Evolutionary conservation across 352 stramenopile genomes (phyloP), one percentile per base, ranked within the genome.

Genomic region (Phytophthora ohioensis): DNA sequence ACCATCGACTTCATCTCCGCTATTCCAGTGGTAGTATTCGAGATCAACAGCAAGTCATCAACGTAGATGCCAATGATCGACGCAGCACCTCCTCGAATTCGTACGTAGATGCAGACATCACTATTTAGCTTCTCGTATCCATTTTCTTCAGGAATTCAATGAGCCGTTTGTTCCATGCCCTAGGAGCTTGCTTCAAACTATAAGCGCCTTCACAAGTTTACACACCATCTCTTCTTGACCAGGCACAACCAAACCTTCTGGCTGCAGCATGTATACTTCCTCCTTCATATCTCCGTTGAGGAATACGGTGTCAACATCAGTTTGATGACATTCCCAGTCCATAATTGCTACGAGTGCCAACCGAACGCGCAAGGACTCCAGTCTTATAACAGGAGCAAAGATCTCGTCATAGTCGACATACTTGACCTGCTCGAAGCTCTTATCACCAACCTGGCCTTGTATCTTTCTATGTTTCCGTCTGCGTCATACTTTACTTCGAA

Each of bases 391-490:
- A 6, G 49, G 49, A 7, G 49, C 49, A 13, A 55, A 55, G 2
- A 55, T 30, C 4, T 55, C 47, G 47, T 55, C 47, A 41, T 27
- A 55, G 12, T 55, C 47, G 47, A 55, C 13, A 32, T 27, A 57
- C 49, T 57, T 42, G 15, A 55, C 39, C 30, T 55, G 47, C 47
- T 41, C 30, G 30, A 13, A 57, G 5, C 49, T 2, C 42, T 31
- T 3, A 57, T 12, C 31, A 30, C 34, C 9, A 57, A 15, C 0
- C 49, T 31, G 2, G 49, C 49, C 5, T 43, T 57, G 15, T 57
- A 43, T 5, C 31, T 31, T 6, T 57, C 49, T 1, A 57, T 7
- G 15, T 3, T 43, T 0, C 49, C 49, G 13, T 57, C 49, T 5
- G 13, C 31, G n/a, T 43, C 43, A 6, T n/a, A 57, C 4, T 42